These are phyloP conservation scores for Nothophoma quercina DNA, from an alignment of 2,329 filamentous ascomycete genomes.

Conservation along the genomic window DNA sequence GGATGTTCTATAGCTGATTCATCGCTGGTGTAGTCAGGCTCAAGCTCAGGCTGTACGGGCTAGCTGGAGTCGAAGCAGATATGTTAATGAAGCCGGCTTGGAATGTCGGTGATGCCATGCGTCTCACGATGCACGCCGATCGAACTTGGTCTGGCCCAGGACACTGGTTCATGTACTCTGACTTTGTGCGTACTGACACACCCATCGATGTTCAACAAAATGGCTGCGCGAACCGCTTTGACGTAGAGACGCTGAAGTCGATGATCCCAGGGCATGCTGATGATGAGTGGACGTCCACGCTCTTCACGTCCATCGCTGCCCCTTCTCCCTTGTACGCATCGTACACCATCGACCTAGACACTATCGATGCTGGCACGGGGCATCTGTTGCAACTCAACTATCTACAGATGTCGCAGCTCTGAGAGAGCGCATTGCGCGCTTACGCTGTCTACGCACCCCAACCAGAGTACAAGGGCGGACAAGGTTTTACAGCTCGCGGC, in stretches of 20 bases:
- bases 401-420: slow-evolving; percentile 6
- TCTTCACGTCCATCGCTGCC: slow-evolving; percentile 11
- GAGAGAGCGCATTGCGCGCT: slow-evolving; percentile 6
- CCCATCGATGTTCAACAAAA: neutral
- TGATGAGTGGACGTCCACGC: neutral
- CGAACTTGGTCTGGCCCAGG: slow-evolving; percentile 18
- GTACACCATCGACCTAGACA: neutral
- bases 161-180: slow-evolving; percentile 18
- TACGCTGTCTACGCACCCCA: slow-evolving; percentile 12
- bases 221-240: slow-evolving; percentile 5
- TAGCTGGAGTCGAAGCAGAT: slow-evolving; percentile 16
- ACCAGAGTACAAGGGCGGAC: slow-evolving; percentile 15
- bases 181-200: slow-evolving; percentile 17
- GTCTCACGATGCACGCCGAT: slow-evolving; percentile 21
- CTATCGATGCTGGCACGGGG: neutral
- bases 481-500: slow-evolving; percentile 7
- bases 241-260: neutral
- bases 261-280: neutral
- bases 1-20: slow-evolving; percentile 21
- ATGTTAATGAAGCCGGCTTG: slow-evolving; percentile 20
- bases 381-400: slow-evolving; percentile 4
- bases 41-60: slow-evolving; percentile 16
- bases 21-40: slow-evolving; percentile 16
- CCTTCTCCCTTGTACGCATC: slow-evolving; percentile 8
- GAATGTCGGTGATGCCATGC: slow-evolving; percentile 15